These are phyloP conservation scores for Phoma sp. DNA, from an alignment of 2,329 filamentous ascomycete genomes.

Conservation along the genomic window DNA sequence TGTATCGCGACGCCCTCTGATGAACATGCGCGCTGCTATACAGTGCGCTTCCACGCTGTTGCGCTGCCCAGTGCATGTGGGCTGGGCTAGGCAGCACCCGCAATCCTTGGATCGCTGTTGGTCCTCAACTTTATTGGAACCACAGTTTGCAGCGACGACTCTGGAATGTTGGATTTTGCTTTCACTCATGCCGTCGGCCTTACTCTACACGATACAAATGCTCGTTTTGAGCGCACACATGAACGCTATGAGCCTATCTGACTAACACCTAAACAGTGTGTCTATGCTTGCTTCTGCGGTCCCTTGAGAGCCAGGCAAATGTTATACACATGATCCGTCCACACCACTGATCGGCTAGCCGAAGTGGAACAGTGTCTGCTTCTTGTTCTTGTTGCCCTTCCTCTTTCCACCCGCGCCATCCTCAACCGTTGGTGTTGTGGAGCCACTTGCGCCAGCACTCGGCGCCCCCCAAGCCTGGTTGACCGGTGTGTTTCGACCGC, in stretches of 20 bases:
- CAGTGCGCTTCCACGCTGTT: background rate
- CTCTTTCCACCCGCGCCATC: slow-evolving; percentile 46
- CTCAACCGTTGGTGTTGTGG: slow-evolving; percentile 31
- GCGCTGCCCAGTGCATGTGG: background rate
- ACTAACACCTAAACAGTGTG: background rate
- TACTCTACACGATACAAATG: background rate
- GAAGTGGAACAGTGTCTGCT: slow-evolving; percentile 59
- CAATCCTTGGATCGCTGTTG: background rate
- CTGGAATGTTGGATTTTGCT: background rate
- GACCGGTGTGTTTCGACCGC: slow-evolving; percentile 46
- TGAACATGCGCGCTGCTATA: background rate
- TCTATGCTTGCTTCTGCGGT: slow-evolving; percentile 5
- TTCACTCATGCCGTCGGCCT: background rate
- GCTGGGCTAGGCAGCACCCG: background rate
- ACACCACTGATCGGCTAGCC: slow-evolving; percentile 40
- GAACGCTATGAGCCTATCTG: background rate
- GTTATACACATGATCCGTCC: background rate
- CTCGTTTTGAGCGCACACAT: background rate
- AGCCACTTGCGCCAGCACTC: slow-evolving; percentile 35
- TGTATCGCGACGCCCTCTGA: background rate
- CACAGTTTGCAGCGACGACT: background rate
- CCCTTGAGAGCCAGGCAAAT: background rate
- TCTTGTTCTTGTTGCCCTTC: slow-evolving; percentile 58
- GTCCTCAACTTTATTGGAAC: background rate
- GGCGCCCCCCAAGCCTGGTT: slow-evolving; percentile 50